Evolutionary conservation across 2,329 filamentous ascomycete genomes (phyloP), one percentile per base, ranked within the genome.

Genomic region (Parafenestella ontariensis): DNA sequence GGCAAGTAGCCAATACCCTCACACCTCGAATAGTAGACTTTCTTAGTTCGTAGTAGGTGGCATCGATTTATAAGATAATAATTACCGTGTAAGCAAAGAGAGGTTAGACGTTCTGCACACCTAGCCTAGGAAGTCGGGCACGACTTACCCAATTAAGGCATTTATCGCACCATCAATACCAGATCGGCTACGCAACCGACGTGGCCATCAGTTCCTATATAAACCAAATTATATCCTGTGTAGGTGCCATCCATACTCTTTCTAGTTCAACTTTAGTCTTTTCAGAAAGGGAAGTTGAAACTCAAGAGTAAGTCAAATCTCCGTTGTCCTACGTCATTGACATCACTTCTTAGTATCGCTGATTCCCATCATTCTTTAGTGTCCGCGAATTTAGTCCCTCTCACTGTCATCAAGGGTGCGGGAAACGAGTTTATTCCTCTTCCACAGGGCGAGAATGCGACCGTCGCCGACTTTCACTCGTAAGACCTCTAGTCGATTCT

Each of bases 381-480:
- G 64, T 58, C 61, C 46, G 34, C 20, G 21, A 51, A 54, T 23
- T 26, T 48, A n/a, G 57, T 66, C 13, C 65, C 65, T 46, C 65
- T 68, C 42, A 68, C 65, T 3, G 55, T 68, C 44, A 62, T 68
- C 51, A 68, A 68, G 42, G 65, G 64, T 56, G 65, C 65, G 18
- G 65, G 65, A 48, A 49, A 65, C 28, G 65, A 66, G 33, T 56
- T 49, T 54, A 68, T 68, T 33, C 62, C 64, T 1, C 59, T 68
- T n/a, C 65, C 65, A 1, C 42, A 58, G 4, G 65, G 65, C 44
- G 65, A 68, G 18, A 61, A 51, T 49, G 65, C 65, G 10, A 66
- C 61, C 18, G 62, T 68, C 29, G 65, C 65, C 45, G 65, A 69
- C 46, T 69, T 69, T 52, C 65, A 67, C 54, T 66, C 64, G 60